Evolutionary conservation across 2,329 filamentous ascomycete genomes (phyloP), one percentile per base, ranked within the genome.

Genomic region (Colletotrichum musicola): DNA sequence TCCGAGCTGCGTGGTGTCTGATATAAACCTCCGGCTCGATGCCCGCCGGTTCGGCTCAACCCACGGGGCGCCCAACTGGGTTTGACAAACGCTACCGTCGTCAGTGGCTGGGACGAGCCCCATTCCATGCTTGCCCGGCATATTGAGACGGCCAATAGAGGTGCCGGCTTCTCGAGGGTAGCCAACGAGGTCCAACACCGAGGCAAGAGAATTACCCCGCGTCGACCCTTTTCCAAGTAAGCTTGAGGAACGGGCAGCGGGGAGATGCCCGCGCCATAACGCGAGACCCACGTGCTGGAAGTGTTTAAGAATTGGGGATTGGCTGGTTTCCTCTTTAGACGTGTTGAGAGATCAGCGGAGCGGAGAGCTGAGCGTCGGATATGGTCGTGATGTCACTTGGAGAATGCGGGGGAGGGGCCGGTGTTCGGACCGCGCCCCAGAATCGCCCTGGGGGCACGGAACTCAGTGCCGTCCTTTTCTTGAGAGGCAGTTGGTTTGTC

Each of bases 341-440:
- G 47, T 56, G 47, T 53, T 13, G 47, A 22, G 64, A 30, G 40
- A 59, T 64, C 49, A 47, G 49, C 53, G 27, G 27, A 47, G 64
- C 54, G 60, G 60, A 64, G 40, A 27, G 22, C 7, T 40, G 25
- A 18, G n/a, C n/a, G 16, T 49, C 14, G 46, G 0, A 38, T 20
- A 18, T 57, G 46, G 40, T 30, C 18, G 54, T 64, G 54, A 64
- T 64, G 60, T 59, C 61, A 64, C 64, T 58, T 67, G 35, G 51
- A 46, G 44, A 44, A 62, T 67, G 64, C 58, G 64, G 64, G 64
- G 64, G 44, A 53, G 16, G 57, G 12, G 25, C 53, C 51, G 58
- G 59, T 62, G 44, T 50, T 62, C 51, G 57, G 58, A 53, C 51
- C 58, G 58, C 50, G 60, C 40, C 22, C 35, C 16, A 12, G 12